Base-by-base conservation (phyloP, 768 basidiomycete species). In the Russula olivacea region DNA sequence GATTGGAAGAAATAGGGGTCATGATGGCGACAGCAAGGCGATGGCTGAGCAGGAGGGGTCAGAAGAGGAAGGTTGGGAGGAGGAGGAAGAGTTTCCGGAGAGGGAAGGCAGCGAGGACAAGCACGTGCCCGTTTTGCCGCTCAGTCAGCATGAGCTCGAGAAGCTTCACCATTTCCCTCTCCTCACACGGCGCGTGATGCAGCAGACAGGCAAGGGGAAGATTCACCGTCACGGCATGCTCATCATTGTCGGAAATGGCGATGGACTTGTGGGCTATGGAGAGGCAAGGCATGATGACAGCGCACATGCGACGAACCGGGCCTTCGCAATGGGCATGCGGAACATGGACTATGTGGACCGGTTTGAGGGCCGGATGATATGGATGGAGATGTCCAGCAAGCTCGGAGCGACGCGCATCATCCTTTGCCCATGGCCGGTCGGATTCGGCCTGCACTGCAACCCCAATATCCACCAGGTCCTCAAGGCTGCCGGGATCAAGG, bases 151-250 rank as follows among this genome's bases (percentile, higher is more conserved):
- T 41, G 71, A 77, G 28, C 64, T 74, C 55, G 61, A 68, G n/a
- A 69, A 71, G 32, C 70, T 81, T 34, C 76, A 80, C 66, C 65
- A 72, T 23, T 80, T 78, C 65, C 66, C 77, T 0, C 73, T 82
- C 61, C 63, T 83, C 65, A 67, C 63, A 66, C 81, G 86, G 7
- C 76, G 84, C 47, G 87, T 95, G 68, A 84, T 83, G 4, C 88
- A 92, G 65, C 95, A 98, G 80, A 98, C 94, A 0, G 87, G 89
- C 60, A 98, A 98, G 75, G 97, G 97, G 15, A 96, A 93, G 71
- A 88, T 89, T 64, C 79, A 81, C 30, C 81, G 84, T 19, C 73
- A 79, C 56, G 83, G 83, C 57, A 76, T 77, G 43, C 80, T 90
- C 66, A 81, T 86, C 66, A 83, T 94, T 63, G 84, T 90, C 38